Conservation (phyloP, 306 rosid genomes). For the Rosa lucieae region DNA sequence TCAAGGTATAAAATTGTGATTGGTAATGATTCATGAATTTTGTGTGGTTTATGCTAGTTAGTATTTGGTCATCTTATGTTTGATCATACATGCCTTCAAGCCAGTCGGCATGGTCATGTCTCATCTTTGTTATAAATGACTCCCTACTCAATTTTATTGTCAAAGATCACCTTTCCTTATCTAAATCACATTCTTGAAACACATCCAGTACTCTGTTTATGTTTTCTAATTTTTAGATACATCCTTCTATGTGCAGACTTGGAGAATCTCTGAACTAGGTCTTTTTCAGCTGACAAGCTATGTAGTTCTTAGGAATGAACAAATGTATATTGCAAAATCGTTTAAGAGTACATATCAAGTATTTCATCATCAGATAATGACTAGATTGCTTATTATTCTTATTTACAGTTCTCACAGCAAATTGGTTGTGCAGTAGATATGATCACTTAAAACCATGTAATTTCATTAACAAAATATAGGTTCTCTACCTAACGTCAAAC, state of each 20-base stretch:
- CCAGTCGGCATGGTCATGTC: neutral
- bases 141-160: neutral
- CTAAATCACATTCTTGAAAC: neutral
- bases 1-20: neutral
- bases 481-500: too few relatives aligned
- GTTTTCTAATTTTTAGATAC: neutral
- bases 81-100: neutral
- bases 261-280: neutral
- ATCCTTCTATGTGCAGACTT: neutral
- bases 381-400: too few relatives aligned
- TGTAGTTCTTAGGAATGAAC: neutral
- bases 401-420: too few relatives aligned
- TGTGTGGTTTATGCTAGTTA: neutral
- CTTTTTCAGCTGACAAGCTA: neutral
- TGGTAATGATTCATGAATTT: neutral
- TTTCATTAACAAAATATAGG: too few relatives aligned
- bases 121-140: neutral
- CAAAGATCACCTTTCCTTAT: neutral
- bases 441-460: too few relatives aligned
- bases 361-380: neutral
- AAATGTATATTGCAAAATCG: neutral
- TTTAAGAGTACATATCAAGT: neutral
- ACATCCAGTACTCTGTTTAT: neutral
- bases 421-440: too few relatives aligned
- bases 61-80: neutral